Evolutionary conservation across 495 filamentous ascomycete species (phyloP).

Genomic region (Letharia lupina): DNA sequence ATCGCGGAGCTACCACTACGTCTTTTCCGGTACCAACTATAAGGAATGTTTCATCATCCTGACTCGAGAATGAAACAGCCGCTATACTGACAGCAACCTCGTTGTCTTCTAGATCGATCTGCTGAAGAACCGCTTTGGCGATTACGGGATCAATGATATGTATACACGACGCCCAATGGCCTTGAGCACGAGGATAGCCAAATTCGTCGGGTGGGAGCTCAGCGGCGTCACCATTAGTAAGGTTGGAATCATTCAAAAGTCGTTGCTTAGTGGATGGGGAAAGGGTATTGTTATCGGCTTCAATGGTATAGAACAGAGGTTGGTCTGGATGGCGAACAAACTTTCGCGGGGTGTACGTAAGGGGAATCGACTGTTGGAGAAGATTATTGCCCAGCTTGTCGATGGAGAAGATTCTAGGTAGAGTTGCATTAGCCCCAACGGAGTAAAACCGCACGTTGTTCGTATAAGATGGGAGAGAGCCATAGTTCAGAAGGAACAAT

Average conservation of each 20-base stretch:
- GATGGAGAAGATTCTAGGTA: slow-evolving; percentile 74
- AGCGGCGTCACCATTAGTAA: slow-evolving; percentile 60
- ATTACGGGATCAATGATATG: slow-evolving; percentile 76
- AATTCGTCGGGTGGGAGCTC: slow-evolving; percentile 74
- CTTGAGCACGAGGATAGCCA: slow-evolving; percentile 72
- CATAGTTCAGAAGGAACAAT: slow-evolving; percentile 65
- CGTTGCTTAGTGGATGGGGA: slow-evolving; percentile 61
- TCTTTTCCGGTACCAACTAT: slow-evolving; percentile 91
- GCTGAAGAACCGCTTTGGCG: slow-evolving; percentile 62
- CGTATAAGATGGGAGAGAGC: background rate
- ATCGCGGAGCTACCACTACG: slow-evolving; percentile 66
- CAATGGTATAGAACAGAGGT: slow-evolving; percentile 85
- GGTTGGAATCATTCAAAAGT: slow-evolving; percentile 55
- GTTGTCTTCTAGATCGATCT: slow-evolving; percentile 77
- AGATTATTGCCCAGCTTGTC: slow-evolving; percentile 80
- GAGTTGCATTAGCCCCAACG: slow-evolving; percentile 28
- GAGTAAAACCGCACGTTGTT: background rate
- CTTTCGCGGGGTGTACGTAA: slow-evolving; percentile 83
- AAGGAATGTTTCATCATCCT: slow-evolving; percentile 83
- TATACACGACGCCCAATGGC: slow-evolving; percentile 93
- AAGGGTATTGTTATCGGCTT: slow-evolving; percentile 84
- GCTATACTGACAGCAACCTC: slow-evolving; percentile 85
- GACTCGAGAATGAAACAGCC: slow-evolving; percentile 72
- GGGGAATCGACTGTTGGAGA: slow-evolving; percentile 75
- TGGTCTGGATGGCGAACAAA: slow-evolving; percentile 83